Percentiles rank a stretch among this genome's conserved stretches.
Conservation (phyloP, 306 rosid genomes). For the Cucurbita argyrosperma region DNA sequence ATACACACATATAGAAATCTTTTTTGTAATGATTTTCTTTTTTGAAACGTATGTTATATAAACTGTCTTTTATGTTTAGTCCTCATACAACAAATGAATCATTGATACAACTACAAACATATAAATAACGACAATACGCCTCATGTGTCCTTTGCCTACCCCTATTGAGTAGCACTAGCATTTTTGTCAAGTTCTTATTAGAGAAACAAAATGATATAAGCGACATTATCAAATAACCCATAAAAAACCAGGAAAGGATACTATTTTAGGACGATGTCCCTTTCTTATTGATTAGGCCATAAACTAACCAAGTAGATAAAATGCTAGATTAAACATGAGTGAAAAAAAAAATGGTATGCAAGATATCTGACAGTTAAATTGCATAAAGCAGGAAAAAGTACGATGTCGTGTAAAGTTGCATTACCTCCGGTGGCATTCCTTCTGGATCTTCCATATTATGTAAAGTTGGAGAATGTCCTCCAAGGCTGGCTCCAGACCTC, state of each 20-base stretch:
- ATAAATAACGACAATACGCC: background rate
- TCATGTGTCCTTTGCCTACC: background rate
- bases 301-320: background rate
- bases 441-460: conserved; percentile 44
- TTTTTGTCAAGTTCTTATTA: background rate
- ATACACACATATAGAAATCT: too few relatives aligned
- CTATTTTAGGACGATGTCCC: background rate
- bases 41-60: background rate
- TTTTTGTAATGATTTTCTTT: background rate
- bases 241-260: background rate
- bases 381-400: conserved; percentile 16
- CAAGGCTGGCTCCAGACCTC: conserved; percentile 33
- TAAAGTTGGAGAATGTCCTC: conserved; percentile 17
- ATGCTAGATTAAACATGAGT: background rate
- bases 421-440: conserved; percentile 94
- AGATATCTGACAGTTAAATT: conserved; percentile 10
- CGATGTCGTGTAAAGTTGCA: conserved; percentile 8
- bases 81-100: background rate
- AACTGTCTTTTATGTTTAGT: background rate
- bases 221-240: background rate
- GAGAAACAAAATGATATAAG: background rate
- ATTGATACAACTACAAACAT: background rate
- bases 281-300: background rate
- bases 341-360: background rate
- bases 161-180: background rate